Base-by-base conservation (phyloP, 2,329 filamentous ascomycete species). In the Endocalyx cinctus region DNA sequence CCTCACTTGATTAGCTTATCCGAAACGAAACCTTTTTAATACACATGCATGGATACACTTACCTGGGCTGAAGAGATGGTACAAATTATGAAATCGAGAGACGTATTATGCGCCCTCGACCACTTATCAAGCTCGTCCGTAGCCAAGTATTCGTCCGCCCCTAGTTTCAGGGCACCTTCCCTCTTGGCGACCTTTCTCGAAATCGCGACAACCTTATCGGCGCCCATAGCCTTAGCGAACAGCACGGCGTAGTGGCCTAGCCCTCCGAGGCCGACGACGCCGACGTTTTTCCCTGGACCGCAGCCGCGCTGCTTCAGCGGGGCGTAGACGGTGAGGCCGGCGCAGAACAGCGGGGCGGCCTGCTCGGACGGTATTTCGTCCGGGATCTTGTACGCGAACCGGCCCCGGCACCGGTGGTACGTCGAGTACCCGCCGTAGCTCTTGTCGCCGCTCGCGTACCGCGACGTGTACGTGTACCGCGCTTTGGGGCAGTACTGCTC, bases 201-300 rank as follows among this genome's bases (percentile, higher is more conserved):
- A 46, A 77, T 75, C 5, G 65, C 72, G 11, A 74, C 64, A 18
- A 77, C 67, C 16, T 67, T 63, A 23, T 78, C 71, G 20, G 71
- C 72, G 11, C 71, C 73, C 13, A 84, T 57, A 4, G 79, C 79
- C 52, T 74, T 77, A 2, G 80, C 79, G 46, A 74, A 80, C 25
- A 80, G 56, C n/a, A 84, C 55, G 3, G 74, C 80, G 45, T 82
- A 75, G 56, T 84, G 78, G 0, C 79, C 79, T 2, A 82, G 51
- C 3, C 79, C 78, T 4, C 79, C 79, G 14, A 83, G 60, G 3
- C 79, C 79, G 16, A 83, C 62, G 35, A 83, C 74, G 0, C 76
- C 79, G 3, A 84, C 75, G 11, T 55, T 66, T 57, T 77, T 83
- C 6, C 78, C 79, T 0, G 77, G 77, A 0, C 79, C 80, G 27